A percentile compares a stretch with the other conserved stretches of the same genome.
phyloP scores from a whole-genome alignment of 176 grass and related monocot species.

The Ananas comosus region DNA sequence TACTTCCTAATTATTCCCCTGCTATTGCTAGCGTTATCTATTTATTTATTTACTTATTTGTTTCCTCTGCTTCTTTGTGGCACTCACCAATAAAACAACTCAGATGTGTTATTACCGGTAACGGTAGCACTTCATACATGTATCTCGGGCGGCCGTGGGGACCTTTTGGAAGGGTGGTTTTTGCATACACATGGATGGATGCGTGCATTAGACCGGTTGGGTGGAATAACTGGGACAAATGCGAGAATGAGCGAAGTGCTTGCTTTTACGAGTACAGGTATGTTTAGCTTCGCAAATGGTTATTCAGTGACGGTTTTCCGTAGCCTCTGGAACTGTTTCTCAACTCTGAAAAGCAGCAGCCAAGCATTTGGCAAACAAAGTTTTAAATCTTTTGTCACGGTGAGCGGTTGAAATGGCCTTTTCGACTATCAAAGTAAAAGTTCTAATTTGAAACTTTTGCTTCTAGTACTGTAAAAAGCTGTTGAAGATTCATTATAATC shows the following conservation, averaged over 20 bases:
- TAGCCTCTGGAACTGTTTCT: not conserved
- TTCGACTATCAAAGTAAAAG: too few relatives aligned
- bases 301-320: too few relatives aligned
- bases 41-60: not conserved
- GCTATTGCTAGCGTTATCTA: not conserved
- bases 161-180: constrained; percentile 89
- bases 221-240: constrained; percentile 97
- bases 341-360: not conserved
- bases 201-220: constrained; percentile 58
- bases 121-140: constrained; percentile 58
- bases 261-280: constrained; percentile 98
- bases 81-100: not conserved
- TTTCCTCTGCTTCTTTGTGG: not conserved
- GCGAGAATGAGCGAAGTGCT: constrained; percentile 83
- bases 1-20: not conserved
- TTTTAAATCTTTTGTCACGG: too few relatives aligned
- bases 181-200: constrained; percentile 94
- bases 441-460: too few relatives aligned
- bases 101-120: constrained; percentile 91
- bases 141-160: constrained; percentile 97
- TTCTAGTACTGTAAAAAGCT: too few relatives aligned
- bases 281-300: not conserved
- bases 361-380: not conserved
- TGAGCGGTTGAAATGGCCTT: too few relatives aligned
- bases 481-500: too few relatives aligned